Conservation (phyloP, 352 stramenopile genomes). For the Phytopythium ostracodes region DNA sequence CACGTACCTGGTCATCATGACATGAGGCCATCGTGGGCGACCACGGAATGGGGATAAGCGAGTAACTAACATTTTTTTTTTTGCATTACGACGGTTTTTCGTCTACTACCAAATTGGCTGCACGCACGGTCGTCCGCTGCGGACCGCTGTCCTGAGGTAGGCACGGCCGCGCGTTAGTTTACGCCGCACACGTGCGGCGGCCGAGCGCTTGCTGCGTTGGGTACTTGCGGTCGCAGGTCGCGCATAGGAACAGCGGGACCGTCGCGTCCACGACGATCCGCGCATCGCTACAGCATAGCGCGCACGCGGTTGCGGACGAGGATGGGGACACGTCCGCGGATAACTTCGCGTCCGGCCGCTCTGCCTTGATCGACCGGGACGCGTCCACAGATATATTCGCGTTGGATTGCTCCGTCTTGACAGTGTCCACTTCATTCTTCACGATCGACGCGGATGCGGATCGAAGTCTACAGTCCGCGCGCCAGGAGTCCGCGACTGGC, state of each 20-base stretch:
- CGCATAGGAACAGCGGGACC: constrained; percentile 65
- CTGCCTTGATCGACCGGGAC: neutral
- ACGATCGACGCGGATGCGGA: neutral
- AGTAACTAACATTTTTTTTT: constrained; percentile 4
- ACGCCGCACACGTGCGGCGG: constrained; percentile 37
- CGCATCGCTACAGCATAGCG: constrained; percentile 61
- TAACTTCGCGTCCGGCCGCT: neutral
- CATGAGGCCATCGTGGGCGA: constrained; percentile 25
- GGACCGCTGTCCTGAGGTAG: no score
- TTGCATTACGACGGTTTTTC: neutral
- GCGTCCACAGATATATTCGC: neutral
- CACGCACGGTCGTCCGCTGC: no score
- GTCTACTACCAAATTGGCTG: neutral
- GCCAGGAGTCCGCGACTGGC: neutral
- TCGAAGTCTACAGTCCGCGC: neutral
- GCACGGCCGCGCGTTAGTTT: no score
- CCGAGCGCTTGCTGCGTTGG: constrained; percentile 74
- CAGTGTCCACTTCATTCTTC: neutral
- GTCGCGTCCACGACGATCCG: constrained; percentile 21
- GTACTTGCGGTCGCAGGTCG: constrained; percentile 79
- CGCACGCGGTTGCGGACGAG: constrained; percentile 22
- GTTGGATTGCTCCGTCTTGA: neutral
- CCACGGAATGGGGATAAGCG: no score
- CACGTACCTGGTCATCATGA: constrained; percentile 88
- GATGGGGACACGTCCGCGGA: neutral